These are phyloP conservation scores for Fusarium longipes DNA, from an alignment of 2,329 filamentous ascomycete genomes.

Conservation along the genomic window DNA sequence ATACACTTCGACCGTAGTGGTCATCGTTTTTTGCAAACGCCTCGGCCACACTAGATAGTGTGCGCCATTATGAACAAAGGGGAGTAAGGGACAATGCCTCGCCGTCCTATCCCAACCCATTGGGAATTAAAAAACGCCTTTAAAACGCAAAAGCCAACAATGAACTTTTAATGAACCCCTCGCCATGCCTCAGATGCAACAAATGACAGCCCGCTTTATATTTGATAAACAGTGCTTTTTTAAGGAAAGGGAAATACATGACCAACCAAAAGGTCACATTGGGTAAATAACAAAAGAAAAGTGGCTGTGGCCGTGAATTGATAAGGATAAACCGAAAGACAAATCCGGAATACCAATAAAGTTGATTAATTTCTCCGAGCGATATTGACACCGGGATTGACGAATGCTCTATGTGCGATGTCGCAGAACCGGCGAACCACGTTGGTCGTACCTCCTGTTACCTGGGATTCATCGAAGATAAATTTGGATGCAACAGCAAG, in stretches of 20 bases:
- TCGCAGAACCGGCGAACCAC: constrained; percentile 77
- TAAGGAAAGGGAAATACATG: constrained; percentile 28
- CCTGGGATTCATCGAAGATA: constrained; percentile 71
- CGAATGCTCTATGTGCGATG: constrained; percentile 71
- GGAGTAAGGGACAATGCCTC: constrained; percentile 39
- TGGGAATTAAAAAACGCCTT: constrained; percentile 44
- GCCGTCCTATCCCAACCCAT: constrained; percentile 21
- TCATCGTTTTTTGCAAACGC: constrained; percentile 42
- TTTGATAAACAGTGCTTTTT: constrained; percentile 35
- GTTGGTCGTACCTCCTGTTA: constrained; percentile 77
- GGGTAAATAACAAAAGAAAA: constrained; percentile 41
- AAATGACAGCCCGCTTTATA: constrained; percentile 35
- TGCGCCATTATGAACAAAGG: constrained; percentile 35
- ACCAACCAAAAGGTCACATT: constrained; percentile 12
- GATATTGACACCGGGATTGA: constrained; percentile 64
- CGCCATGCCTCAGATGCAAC: constrained; percentile 49
- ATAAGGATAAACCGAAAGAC: neutral
- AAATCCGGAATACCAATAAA: neutral
- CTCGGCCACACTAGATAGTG: constrained; percentile 31
- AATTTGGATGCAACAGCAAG: constrained; percentile 77
- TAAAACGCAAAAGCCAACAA: constrained; percentile 34
- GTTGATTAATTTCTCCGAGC: constrained; percentile 44
- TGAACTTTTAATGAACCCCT: constrained; percentile 47
- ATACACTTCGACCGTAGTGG: constrained; percentile 40
- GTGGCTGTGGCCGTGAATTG: constrained; percentile 6